Conservation (phyloP, 2,329 filamentous ascomycete species). For the Talaromyces funiculosus region DNA sequence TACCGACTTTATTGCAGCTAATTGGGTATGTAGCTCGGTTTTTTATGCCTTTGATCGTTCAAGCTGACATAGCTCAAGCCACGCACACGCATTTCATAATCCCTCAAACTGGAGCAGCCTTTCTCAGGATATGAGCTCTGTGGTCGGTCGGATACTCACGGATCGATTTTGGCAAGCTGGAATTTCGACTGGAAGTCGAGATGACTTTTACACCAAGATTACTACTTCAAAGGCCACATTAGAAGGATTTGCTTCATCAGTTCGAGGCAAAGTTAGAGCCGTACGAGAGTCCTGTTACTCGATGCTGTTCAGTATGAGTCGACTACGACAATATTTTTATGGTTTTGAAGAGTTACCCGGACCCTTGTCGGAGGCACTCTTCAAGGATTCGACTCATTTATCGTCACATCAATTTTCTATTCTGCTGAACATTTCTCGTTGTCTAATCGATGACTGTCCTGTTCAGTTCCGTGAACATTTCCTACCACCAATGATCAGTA, state of each 20-base stretch:
- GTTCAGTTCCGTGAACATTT: conserved; percentile 71
- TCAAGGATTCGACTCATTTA: conserved; percentile 72
- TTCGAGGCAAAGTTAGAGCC: conserved; percentile 80
- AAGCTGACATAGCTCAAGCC: conserved; percentile 43
- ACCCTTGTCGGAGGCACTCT: conserved; percentile 77
- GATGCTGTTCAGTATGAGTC: conserved; percentile 88
- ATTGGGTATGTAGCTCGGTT: conserved; percentile 51
- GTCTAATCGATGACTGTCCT: conserved; percentile 88
- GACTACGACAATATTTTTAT: conserved; percentile 82
- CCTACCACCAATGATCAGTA: conserved; percentile 73
- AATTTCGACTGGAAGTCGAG: conserved; percentile 90
- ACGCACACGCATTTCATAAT: conserved; percentile 89
- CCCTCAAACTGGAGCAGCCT: conserved; percentile 74
- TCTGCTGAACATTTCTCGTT: conserved; percentile 80
- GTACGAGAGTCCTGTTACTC: conserved; percentile 92
- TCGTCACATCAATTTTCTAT: conserved; percentile 92
- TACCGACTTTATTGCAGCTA: conserved; percentile 81
- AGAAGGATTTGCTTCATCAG: conserved; percentile 89
- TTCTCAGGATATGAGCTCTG: conserved; percentile 66
- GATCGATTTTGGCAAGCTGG: conserved; percentile 98
- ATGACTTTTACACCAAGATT: conserved; percentile 92
- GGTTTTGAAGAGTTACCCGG: conserved; percentile 77
- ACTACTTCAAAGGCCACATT: conserved; percentile 81
- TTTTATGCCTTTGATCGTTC: background rate
- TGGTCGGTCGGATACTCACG: conserved; percentile 78